These are phyloP conservation scores for Acanthamoeba culbertsoni DNA, from an alignment of 208 protist species.

Conservation along the genomic window DNA sequence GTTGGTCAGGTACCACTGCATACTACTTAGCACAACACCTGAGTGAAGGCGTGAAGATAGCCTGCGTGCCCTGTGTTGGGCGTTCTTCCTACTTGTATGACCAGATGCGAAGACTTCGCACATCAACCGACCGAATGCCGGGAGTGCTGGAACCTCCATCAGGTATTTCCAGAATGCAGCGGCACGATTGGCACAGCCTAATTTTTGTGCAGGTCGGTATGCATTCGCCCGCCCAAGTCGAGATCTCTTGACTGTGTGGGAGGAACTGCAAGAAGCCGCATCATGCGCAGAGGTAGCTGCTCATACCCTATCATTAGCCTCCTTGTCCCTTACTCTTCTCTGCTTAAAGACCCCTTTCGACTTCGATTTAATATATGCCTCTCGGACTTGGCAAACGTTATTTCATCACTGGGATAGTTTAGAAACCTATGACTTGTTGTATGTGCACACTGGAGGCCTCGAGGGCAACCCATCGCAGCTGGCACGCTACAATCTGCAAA, in stretches of 20 bases:
- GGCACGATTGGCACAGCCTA: background rate
- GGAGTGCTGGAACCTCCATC: background rate
- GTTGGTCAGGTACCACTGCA: background rate
- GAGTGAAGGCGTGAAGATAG: background rate
- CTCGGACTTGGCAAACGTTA: background rate
- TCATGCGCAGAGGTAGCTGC: background rate
- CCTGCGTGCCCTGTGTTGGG: background rate
- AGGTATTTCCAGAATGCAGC: background rate
- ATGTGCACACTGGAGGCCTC: background rate
- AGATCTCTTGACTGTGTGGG: background rate
- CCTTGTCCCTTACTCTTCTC: too few species aligned
- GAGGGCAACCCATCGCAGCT: background rate
- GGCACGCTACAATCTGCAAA: too few species aligned
- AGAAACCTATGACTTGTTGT: background rate
- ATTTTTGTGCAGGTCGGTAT: background rate
- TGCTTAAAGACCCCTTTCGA: too few species aligned
- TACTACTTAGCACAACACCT: background rate
- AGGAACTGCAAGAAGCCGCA: background rate
- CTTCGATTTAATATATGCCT: background rate
- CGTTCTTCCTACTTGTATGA: background rate
- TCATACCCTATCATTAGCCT: background rate
- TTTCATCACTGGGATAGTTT: background rate
- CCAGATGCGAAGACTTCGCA: background rate
- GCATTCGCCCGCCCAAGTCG: background rate
- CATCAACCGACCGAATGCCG: background rate